These are phyloP conservation scores for Eimeria mitis DNA, from an alignment of 169 alveolate genomes.

Conservation along the genomic window DNA sequence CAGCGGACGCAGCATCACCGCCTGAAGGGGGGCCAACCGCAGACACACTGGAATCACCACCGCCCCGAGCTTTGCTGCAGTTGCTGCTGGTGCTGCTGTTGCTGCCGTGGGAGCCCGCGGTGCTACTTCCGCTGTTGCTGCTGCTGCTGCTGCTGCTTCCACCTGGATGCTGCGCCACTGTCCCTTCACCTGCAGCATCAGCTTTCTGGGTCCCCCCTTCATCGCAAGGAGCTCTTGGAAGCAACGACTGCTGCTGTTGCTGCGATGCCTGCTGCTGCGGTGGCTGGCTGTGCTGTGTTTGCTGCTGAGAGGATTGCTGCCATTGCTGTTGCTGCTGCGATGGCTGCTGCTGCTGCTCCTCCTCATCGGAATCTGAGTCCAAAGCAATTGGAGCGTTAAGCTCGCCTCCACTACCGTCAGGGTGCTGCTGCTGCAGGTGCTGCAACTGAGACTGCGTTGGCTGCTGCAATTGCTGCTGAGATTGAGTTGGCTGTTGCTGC, in stretches of 20 bases:
- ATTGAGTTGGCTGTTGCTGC: constrained; percentile 9
- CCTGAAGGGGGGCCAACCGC: not conserved
- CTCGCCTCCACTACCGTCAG: constrained; percentile 30
- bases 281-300: not conserved
- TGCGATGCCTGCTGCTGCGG: not conserved
- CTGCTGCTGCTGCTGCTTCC: constrained; percentile 12
- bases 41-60: not conserved
- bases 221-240: not conserved
- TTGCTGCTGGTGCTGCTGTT: constrained; percentile 45
- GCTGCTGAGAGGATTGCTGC: constrained; percentile 8
- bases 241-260: constrained; percentile 1
- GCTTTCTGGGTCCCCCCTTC: not conserved
- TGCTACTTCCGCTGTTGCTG: not conserved
- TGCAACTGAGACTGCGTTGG: not conserved
- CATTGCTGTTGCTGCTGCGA: constrained; percentile 2
- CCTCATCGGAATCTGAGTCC: constrained; percentile 38
- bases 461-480: constrained; percentile 55
- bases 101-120: constrained; percentile 13
- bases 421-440: constrained; percentile 23
- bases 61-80: not conserved
- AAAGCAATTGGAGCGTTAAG: constrained; percentile 41
- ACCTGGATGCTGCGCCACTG: not conserved
- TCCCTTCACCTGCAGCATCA: not conserved
- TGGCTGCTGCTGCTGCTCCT: constrained; percentile 2
- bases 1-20: not conserved